These are phyloP conservation scores for Kodamaea neixiangensis DNA, from an alignment of 805 yeast genomes.

Conservation along the genomic window DNA sequence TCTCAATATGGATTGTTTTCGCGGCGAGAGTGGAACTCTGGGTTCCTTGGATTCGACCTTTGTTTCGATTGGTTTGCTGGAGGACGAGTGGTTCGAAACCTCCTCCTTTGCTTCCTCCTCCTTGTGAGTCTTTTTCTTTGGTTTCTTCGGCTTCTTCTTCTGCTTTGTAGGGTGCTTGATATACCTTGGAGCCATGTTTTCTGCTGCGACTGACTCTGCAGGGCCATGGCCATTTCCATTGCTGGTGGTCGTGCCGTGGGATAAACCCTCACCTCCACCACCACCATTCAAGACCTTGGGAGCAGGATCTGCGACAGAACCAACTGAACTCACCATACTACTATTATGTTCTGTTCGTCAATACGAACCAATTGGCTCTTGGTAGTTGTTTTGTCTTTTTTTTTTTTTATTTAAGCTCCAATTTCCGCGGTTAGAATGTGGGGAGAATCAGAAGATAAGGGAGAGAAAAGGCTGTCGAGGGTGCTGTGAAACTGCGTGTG, in stretches of 20 bases:
- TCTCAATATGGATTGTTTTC: slow-evolving; percentile 41
- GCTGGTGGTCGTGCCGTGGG: not conserved
- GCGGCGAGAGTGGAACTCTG: slow-evolving; percentile 22
- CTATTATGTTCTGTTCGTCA: not conserved
- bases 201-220: not conserved
- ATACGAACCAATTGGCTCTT: not conserved
- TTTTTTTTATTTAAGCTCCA: not conserved
- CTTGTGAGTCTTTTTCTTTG: not conserved
- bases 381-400: not conserved
- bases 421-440: slow-evolving; percentile 1
- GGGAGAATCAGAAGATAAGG: not conserved
- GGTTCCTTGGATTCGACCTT: not conserved
- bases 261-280: not conserved
- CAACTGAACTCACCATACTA: not conserved
- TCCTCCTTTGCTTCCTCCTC: not conserved
- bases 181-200: not conserved
- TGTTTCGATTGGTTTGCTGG: not conserved
- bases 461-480: not conserved
- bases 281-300: not conserved
- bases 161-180: not conserved
- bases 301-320: not conserved
- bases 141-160: slow-evolving; percentile 1
- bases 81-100: too few species aligned
- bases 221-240: not conserved
- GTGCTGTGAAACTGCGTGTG: not conserved